Conservation (phyloP, 2,329 filamentous ascomycete species). For the Ophiostoma tasmaniense region DNA sequence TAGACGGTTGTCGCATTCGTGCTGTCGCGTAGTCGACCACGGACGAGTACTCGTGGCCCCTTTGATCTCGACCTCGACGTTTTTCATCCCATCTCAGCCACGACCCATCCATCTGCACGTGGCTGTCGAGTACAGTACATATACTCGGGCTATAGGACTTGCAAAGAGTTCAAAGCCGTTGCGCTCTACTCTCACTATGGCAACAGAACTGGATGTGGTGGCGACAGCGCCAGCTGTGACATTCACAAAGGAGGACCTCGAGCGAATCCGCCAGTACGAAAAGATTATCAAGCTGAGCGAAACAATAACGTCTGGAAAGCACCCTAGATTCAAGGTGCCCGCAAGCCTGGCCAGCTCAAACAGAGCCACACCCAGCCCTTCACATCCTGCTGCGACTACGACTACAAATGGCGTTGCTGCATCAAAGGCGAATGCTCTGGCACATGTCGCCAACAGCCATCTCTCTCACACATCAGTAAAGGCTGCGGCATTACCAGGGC, state of each 20-base stretch:
- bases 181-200: constrained; percentile 17
- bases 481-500: constrained; percentile 11
- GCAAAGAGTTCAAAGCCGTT: neutral
- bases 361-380: neutral
- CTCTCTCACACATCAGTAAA: neutral
- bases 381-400: constrained; percentile 22
- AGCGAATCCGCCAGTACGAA: constrained; percentile 61
- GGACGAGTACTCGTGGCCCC: neutral
- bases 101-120: neutral
- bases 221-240: constrained; percentile 23
- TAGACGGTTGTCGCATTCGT: neutral
- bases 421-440: constrained; percentile 10
- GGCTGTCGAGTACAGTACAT: neutral
- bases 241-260: constrained; percentile 37
- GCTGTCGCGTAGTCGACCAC: constrained; percentile 8
- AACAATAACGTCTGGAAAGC: constrained; percentile 67
- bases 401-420: constrained; percentile 22
- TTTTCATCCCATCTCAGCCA: neutral
- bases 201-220: constrained; percentile 18
- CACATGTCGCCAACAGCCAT: neutral
- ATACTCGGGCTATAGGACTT: neutral
- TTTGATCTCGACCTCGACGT: neutral
- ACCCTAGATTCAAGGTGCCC: constrained; percentile 53
- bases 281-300: constrained; percentile 76
- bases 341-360: constrained; percentile 16